Evolutionary conservation across 768 basidiomycete species (phyloP).

Genomic region (Tulasnella sp.): DNA sequence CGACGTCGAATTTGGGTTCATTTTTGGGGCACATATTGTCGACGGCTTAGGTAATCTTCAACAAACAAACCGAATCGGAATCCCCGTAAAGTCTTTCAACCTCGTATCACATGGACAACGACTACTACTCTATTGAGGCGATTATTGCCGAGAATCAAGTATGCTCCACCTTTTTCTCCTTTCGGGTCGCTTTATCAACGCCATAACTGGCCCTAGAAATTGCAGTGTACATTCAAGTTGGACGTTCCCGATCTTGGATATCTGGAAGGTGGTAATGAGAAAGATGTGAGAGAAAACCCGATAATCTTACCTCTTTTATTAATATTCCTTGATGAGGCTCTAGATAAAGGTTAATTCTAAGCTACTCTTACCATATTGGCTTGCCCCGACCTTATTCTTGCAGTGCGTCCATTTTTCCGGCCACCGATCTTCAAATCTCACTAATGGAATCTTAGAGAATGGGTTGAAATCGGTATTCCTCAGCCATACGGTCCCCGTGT

Average conservation of each 20-base stretch:
- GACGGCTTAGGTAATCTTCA: no score
- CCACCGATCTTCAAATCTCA: neutral
- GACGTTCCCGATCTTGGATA: slow-evolving; percentile 80
- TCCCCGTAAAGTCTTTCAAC: no score
- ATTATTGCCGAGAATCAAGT: slow-evolving; percentile 90
- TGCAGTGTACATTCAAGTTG: slow-evolving; percentile 85
- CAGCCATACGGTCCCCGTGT: slow-evolving; percentile 63
- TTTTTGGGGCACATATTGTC: no score
- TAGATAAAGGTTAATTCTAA: slow-evolving; percentile 71
- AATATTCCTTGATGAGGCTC: neutral
- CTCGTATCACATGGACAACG: slow-evolving; percentile 57
- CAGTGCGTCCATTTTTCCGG: slow-evolving; percentile 42
- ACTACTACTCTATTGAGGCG: slow-evolving; percentile 84
- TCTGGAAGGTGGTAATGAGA: slow-evolving; percentile 72
- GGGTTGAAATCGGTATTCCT: slow-evolving; percentile 81
- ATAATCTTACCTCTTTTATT: neutral
- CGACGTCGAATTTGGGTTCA: no score
- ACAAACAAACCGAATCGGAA: no score
- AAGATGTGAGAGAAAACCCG: slow-evolving; percentile 44
- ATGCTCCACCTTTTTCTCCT: neutral
- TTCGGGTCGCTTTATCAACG: neutral
- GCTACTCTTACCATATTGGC: slow-evolving; percentile 78
- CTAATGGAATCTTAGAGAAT: slow-evolving; percentile 42
- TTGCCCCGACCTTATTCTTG: slow-evolving; percentile 73
- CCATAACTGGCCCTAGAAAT: slow-evolving; percentile 47